phyloP scores from a whole-genome alignment of 306 rosid genomes.

The Alnus rubra region DNA sequence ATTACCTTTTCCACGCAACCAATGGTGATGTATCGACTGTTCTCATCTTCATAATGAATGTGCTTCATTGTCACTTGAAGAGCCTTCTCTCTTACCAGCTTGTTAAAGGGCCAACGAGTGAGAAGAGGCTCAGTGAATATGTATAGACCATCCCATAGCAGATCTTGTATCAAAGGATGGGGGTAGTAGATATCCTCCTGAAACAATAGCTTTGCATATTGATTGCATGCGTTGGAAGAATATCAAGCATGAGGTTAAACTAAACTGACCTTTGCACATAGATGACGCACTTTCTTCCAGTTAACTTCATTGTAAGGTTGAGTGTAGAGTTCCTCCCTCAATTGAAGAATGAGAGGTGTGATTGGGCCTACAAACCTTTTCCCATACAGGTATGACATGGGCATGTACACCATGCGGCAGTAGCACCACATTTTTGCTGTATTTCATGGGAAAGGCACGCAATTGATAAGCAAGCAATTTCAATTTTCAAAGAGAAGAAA shows the following conservation, averaged over 20 bases:
- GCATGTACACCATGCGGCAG: conserved; percentile 73
- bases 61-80: conserved; percentile 29
- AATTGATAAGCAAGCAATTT: not conserved
- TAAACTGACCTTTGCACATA: conserved; percentile 48
- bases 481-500: no score
- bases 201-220: not conserved
- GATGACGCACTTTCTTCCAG: conserved; percentile 68
- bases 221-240: not conserved
- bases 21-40: conserved; percentile 31
- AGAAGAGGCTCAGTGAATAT: not conserved
- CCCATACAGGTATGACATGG: conserved; percentile 84
- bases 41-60: conserved; percentile 44
- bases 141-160: conserved; percentile 70
- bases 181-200: conserved; percentile 78
- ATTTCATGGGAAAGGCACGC: not conserved
- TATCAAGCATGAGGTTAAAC: not conserved
- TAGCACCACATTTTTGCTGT: conserved; percentile 90
- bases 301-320: conserved; percentile 53
- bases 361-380: conserved; percentile 72
- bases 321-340: conserved; percentile 53
- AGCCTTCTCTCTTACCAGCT: conserved; percentile 33
- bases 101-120: conserved; percentile 2
- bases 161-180: conserved; percentile 60
- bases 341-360: conserved; percentile 63
- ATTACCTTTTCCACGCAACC: conserved; percentile 41